Evolutionary conservation across 2,329 filamentous ascomycete species (phyloP).

Genomic region (Thielaviopsis ethacetica): DNA sequence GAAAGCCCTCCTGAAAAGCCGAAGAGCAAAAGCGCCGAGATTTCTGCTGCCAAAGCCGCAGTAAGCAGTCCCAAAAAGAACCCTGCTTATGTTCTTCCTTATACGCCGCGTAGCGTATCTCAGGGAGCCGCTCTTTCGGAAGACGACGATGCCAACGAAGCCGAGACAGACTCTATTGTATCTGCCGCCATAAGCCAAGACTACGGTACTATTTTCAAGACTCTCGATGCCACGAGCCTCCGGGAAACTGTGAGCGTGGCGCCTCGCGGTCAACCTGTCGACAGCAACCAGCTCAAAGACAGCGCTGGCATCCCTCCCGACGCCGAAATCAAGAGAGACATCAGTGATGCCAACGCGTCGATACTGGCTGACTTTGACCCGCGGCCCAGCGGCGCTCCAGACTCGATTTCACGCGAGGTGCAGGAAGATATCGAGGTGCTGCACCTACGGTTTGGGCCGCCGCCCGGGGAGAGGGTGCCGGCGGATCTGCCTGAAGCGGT

Average conservation of each 20-base stretch:
- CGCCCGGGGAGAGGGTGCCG: background rate
- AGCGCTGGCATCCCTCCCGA: too few relatives aligned
- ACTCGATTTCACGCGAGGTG: background rate
- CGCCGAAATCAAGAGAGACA: background rate
- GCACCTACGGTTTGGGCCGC: background rate
- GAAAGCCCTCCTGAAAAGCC: background rate
- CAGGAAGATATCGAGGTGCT: background rate
- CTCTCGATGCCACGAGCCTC: background rate
- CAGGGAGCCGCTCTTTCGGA: too few relatives aligned
- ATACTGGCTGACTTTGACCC: background rate
- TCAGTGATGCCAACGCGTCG: conserved; percentile 1
- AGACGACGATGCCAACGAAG: too few relatives aligned
- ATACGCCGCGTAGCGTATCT: too few relatives aligned
- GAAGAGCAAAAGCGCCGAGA: too few relatives aligned
- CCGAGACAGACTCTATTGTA: background rate
- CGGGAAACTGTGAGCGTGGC: background rate
- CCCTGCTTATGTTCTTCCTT: too few relatives aligned
- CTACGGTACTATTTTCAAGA: background rate
- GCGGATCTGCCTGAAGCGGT: background rate
- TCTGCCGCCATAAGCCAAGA: background rate
- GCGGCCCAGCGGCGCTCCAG: background rate
- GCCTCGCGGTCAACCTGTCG: too few relatives aligned
- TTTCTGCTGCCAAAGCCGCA: too few relatives aligned
- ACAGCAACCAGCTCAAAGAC: background rate
- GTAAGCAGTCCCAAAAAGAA: too few relatives aligned